Evolutionary conservation across 208 protist species (phyloP).

Genomic region (Phytomonas francai): DNA sequence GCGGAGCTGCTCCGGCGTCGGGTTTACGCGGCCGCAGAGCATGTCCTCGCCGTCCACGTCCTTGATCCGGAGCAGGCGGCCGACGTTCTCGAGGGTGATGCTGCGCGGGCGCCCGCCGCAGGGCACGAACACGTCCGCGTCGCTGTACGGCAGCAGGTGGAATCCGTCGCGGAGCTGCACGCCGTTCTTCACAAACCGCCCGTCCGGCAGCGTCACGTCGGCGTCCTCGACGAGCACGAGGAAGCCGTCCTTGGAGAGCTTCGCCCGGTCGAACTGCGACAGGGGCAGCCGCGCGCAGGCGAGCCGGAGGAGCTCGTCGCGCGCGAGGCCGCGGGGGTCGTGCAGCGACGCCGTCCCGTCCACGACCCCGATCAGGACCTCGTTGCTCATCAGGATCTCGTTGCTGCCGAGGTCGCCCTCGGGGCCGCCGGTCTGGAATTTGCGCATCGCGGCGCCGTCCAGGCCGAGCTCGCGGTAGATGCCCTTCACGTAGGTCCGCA

Average conservation of each 20-base stretch:
- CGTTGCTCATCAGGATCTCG: constrained; percentile 91
- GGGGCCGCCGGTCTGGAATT: constrained; percentile 94
- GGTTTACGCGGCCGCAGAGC: constrained; percentile 45
- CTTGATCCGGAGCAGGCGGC: constrained; percentile 63
- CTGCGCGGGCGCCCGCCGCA: constrained; percentile 94
- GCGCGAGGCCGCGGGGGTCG: constrained; percentile 90
- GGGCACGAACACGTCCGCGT: constrained; percentile 93
- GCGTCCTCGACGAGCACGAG: constrained; percentile 84
- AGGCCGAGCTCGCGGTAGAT: constrained; percentile 82
- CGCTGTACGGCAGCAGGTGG: constrained; percentile 82
- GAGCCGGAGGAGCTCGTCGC: constrained; percentile 80
- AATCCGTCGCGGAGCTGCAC: constrained; percentile 90
- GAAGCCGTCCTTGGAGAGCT: constrained; percentile 87
- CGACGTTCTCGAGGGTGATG: constrained; percentile 90
- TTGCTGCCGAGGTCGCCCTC: constrained; percentile 96
- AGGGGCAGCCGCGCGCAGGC: constrained; percentile 72
- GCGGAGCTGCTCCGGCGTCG: constrained; percentile 43
- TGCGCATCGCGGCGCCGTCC: constrained; percentile 85
- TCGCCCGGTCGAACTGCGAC: constrained; percentile 77
- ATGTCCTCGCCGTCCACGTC: constrained; percentile 60
- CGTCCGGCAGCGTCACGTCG: constrained; percentile 86
- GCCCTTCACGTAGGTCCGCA: constrained; percentile 90
- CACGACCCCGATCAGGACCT: constrained; percentile 90
- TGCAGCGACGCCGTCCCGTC: constrained; percentile 93
- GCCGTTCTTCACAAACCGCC: constrained; percentile 59